A percentile compares a stretch with the other conserved stretches of the same genome.
phyloP scores from a whole-genome alignment of 768 basidiomycete genomes.

The Imleria badia region DNA sequence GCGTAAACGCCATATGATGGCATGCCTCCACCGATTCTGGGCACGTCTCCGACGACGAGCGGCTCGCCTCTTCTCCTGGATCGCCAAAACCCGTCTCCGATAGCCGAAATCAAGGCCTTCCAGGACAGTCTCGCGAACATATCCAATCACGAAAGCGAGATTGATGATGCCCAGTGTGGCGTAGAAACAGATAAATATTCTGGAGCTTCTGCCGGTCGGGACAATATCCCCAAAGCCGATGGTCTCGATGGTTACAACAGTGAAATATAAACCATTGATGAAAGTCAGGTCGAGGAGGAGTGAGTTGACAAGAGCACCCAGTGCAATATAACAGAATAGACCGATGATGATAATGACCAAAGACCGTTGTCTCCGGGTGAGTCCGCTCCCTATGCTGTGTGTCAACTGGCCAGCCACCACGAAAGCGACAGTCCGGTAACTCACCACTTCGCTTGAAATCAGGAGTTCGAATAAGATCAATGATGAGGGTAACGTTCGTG shows the following conservation, averaged over 20 bases:
- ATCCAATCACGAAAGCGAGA: conserved; percentile 60
- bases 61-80: conserved; percentile 47
- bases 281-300: conserved; percentile 54
- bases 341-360: conserved; percentile 79
- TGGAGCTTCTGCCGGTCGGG: conserved; percentile 49
- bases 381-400: conserved; percentile 59
- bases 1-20: conserved; percentile 63
- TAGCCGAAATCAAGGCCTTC: conserved; percentile 72
- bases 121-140: conserved; percentile 67
- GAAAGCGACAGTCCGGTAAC: conserved; percentile 10
- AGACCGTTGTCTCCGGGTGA: conserved; percentile 77
- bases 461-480: conserved; percentile 57
- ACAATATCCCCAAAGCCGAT: conserved; percentile 77
- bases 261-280: conserved; percentile 77
- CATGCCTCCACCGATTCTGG: conserved; percentile 55
- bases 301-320: conserved; percentile 65
- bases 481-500: conserved; percentile 65
- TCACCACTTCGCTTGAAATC: conserved; percentile 66
- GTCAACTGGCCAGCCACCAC: not conserved
- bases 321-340: conserved; percentile 67
- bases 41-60: conserved; percentile 44
- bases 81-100: conserved; percentile 48
- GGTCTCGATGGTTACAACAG: conserved; percentile 70
- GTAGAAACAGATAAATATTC: conserved; percentile 61
- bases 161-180: conserved; percentile 61